Evolutionary conservation across 2,329 filamentous ascomycete genomes (phyloP).

Genomic region (Phialophora verrucosa): DNA sequence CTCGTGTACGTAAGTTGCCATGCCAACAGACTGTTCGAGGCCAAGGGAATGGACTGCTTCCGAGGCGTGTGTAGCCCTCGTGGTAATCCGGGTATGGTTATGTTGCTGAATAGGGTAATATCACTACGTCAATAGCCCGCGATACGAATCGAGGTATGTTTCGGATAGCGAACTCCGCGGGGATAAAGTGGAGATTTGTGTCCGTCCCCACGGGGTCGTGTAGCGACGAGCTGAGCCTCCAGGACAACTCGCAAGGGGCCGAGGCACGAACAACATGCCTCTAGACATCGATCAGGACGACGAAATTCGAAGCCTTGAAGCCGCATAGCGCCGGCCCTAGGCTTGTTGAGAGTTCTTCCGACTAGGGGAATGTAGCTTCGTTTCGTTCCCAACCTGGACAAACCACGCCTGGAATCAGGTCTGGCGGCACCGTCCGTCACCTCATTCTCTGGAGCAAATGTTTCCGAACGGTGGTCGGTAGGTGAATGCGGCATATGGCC

Average conservation of each 20-base stretch:
- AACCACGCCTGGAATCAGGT: not conserved
- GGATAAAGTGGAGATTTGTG: conserved; percentile 2
- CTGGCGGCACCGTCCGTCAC: not conserved
- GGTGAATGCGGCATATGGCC: not conserved
- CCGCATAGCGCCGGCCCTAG: not conserved
- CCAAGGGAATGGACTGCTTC: not conserved
- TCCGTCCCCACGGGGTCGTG: not conserved
- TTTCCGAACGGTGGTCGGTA: not conserved
- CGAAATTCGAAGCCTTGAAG: not conserved
- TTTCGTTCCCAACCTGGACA: not conserved
- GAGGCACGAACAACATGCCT: not conserved
- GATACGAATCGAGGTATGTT: not conserved
- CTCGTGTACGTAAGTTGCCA: not conserved
- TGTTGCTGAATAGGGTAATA: not conserved
- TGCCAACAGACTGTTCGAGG: not conserved
- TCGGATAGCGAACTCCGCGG: conserved; percentile 2
- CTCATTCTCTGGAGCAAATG: not conserved
- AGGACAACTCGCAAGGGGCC: not conserved
- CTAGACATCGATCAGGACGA: not conserved
- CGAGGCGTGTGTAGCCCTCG: not conserved
- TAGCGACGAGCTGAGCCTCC: not conserved
- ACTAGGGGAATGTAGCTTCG: not conserved
- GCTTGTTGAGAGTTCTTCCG: not conserved
- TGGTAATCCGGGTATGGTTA: not conserved
- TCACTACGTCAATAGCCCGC: not conserved